Evolutionary conservation across 108 stramenopile species (phyloP).

Genomic region (Nitzschia palea): DNA sequence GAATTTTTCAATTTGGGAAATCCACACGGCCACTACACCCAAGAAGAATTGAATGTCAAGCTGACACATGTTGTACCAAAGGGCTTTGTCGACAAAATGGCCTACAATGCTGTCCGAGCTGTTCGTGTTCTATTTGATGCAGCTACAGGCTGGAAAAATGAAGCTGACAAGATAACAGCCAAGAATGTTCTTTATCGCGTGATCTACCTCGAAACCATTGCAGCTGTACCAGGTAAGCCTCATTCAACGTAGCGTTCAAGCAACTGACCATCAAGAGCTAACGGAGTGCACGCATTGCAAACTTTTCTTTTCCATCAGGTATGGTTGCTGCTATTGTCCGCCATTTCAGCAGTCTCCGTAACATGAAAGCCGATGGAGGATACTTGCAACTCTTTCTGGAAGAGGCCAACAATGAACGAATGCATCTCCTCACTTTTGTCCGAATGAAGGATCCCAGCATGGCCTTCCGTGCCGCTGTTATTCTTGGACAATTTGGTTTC

Average conservation of each 20-base stretch:
- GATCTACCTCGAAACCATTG: constrained; percentile 88
- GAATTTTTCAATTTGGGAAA: constrained; percentile 59
- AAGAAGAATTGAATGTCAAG: constrained; percentile 66
- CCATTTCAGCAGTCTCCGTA: constrained; percentile 89
- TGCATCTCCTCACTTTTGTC: constrained; percentile 94
- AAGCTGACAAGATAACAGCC: constrained; percentile 43
- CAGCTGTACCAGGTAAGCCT: constrained; percentile 87
- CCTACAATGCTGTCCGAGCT: constrained; percentile 61
- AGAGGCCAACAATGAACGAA: constrained; percentile 98
- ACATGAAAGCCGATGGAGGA: constrained; percentile 91
- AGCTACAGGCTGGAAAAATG: constrained; percentile 68
- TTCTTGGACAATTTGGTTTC: constrained; percentile 81
- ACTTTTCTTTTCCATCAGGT: neutral
- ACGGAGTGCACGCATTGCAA: neutral
- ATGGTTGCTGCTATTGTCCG: constrained; percentile 88
- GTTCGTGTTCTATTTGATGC: constrained; percentile 63
- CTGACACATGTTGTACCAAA: constrained; percentile 64
- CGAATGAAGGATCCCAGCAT: constrained; percentile 77
- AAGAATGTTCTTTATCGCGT: constrained; percentile 74
- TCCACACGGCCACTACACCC: constrained; percentile 65
- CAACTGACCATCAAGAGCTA: neutral
- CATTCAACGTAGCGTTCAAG: neutral
- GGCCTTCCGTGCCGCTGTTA: constrained; percentile 63
- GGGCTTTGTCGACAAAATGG: constrained; percentile 46
- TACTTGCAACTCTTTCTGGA: constrained; percentile 94